Evolutionary conservation across 345 rosid genomes (phyloP).

Genomic region (Lepidium aucheri): DNA sequence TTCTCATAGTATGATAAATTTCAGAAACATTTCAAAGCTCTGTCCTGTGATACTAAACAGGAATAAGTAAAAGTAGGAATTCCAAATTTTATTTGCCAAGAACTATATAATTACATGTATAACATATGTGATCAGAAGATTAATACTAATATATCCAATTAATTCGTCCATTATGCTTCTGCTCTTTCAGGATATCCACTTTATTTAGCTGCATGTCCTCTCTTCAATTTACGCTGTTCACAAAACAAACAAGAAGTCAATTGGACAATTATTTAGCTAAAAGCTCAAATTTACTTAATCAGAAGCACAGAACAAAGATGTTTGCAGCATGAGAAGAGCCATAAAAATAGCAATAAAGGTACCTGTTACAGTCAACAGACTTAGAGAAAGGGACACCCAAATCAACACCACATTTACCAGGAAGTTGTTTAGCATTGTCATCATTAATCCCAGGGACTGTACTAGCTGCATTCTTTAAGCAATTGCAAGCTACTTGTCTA

Average conservation of each 20-base stretch:
- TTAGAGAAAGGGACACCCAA: slow-evolving; percentile 27
- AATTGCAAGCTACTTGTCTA: slow-evolving; percentile 20
- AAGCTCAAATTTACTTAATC: neutral
- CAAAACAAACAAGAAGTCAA: neutral
- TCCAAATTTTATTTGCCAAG: slow-evolving; percentile 11
- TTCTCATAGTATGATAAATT: neutral
- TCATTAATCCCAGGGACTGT: slow-evolving; percentile 17
- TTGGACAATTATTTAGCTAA: neutral
- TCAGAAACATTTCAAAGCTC: slow-evolving; percentile 3
- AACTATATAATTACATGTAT: slow-evolving; percentile 12
- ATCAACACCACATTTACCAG: slow-evolving; percentile 24
- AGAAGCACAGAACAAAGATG: too few species aligned
- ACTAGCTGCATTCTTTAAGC: slow-evolving; percentile 23
- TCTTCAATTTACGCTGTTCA: slow-evolving; percentile 24
- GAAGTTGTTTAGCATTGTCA: slow-evolving; percentile 21
- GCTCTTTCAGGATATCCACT: neutral
- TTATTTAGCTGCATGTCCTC: slow-evolving; percentile 4
- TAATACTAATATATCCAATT: neutral
- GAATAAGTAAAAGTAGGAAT: neutral
- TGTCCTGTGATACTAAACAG: neutral
- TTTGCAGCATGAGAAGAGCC: too few species aligned
- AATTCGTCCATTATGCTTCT: neutral
- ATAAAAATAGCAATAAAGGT: too few species aligned
- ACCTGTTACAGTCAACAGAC: slow-evolving; percentile 24
- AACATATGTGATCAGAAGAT: neutral